Base-by-base conservation (phyloP, 1,139 yeast species). In the Barnettozyma hawaiiensis region DNA sequence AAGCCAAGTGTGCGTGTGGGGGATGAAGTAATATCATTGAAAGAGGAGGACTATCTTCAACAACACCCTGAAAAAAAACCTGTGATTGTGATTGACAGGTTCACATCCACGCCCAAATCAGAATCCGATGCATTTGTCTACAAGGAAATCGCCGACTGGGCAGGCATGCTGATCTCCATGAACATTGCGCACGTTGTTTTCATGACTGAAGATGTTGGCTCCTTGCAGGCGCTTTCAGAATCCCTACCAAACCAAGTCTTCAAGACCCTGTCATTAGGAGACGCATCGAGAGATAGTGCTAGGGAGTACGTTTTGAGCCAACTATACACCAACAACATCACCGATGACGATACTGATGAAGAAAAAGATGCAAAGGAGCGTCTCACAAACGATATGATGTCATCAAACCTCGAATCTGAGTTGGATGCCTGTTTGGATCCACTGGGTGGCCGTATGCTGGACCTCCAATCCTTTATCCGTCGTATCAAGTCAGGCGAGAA, bases 361-460 rank as follows among this genome's bases (percentile, higher is more conserved):
- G 53, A 47, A 18, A 44, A 40, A 15, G 24, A 24, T 7, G 41
- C 51, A 31, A 42, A 49, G 21, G 41, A 46, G 9, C 51, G 46
- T 16, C 49, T 48, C 14, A 42, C 46, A 24, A 49, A 47, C 18
- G 49, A 50, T 28, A 32, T 49, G 11, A 49, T 52, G 22, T 35
- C 52, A 22, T 50, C 47, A 2, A 47, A 46, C 47, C 31, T 47
- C 24, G 47, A 54, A 5, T 35, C 54, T 2, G 65, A 66, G 7
- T 65, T 85, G 31, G 83, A 80, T 29, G 61, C 65, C 3, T 76
- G 83, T 31, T 65, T 90, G 39, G 76, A 67, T 21, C 95, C 96
- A 8, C 65, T 92, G 24, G 98, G 98, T 11, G 98, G 98, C 33
- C 77, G 98, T 51, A 85, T 92, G 90, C 72, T 90, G 43, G 98